Percentiles rank a stretch among this genome's conserved stretches.
Conservation (phyloP, 108 stramenopile species). For the Cyclotella sp. region DNA sequence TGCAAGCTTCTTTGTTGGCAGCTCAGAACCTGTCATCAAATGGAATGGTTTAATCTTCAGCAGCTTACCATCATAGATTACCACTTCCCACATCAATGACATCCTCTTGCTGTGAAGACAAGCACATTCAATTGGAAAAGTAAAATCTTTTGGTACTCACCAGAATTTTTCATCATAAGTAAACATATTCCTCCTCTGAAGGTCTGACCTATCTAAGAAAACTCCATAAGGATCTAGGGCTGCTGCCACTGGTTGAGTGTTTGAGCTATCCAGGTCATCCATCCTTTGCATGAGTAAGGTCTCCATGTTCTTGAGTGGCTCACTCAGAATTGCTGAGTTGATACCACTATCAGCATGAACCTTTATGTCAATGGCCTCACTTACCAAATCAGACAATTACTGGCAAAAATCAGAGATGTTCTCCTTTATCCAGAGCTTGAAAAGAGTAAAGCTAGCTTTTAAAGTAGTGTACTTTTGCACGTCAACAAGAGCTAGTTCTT, state of each 20-base stretch:
- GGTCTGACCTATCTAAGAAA: too few relatives aligned
- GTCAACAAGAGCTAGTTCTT: too few relatives aligned
- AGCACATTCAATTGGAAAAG: not conserved
- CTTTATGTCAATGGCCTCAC: conserved; percentile 5
- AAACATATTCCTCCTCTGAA: not conserved
- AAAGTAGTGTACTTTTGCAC: too few relatives aligned
- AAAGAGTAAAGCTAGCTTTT: too few relatives aligned
- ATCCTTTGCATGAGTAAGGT: not conserved
- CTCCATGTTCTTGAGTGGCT: not conserved
- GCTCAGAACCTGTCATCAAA: too few relatives aligned
- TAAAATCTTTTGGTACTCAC: not conserved
- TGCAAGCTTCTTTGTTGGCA: too few relatives aligned
- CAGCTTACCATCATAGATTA: too few relatives aligned
- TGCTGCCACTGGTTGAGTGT: not conserved
- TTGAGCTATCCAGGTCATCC: not conserved
- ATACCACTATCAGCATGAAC: not conserved
- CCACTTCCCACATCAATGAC: not conserved
- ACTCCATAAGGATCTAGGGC: not conserved
- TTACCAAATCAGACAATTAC: not conserved
- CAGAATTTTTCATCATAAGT: not conserved
- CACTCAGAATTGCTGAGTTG: not conserved
- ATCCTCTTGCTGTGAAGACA: not conserved
- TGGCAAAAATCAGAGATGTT: not conserved
- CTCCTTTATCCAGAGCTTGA: not conserved
- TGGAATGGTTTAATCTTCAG: too few relatives aligned